Percentiles rank a stretch among this genome's conserved stretches.
Evolutionary conservation across 2,329 filamentous ascomycete genomes (phyloP).

Genomic region (Colletotrichum sp.): DNA sequence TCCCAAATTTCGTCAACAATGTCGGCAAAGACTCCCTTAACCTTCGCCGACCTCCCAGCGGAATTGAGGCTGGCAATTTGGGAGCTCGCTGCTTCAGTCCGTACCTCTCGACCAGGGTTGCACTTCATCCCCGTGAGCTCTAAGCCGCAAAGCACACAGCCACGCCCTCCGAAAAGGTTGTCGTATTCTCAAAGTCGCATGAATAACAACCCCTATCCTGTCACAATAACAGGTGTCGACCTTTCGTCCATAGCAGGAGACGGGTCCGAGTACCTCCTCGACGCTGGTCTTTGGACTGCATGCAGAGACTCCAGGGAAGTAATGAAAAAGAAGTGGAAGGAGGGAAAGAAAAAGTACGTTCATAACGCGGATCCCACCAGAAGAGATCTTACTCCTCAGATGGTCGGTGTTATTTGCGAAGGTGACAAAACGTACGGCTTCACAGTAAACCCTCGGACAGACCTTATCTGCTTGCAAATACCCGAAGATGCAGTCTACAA

Average conservation of each 20-base stretch:
- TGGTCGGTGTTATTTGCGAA: rapidly evolving
- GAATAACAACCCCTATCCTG: background rate
- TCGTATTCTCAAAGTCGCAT: background rate
- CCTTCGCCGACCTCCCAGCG: background rate
- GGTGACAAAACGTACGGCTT: background rate
- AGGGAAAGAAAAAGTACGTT: background rate
- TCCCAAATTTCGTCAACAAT: background rate
- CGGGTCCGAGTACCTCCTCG: background rate
- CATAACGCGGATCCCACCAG: rapidly evolving
- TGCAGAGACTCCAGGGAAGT: background rate
- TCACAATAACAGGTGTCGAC: background rate
- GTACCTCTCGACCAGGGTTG: background rate
- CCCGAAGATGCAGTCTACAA: background rate
- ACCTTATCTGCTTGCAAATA: background rate
- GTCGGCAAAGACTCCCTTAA: rapidly evolving
- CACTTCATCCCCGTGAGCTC: background rate
- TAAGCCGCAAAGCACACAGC: background rate
- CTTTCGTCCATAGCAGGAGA: background rate
- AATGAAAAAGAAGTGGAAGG: background rate
- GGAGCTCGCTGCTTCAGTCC: background rate
- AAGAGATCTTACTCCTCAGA: background rate
- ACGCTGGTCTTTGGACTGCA: background rate
- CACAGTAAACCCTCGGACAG: background rate
- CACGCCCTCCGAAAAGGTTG: background rate
- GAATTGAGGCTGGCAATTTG: background rate